phyloP scores from a whole-genome alignment of 108 stramenopile genomes.

The Skeletonema costatum region DNA sequence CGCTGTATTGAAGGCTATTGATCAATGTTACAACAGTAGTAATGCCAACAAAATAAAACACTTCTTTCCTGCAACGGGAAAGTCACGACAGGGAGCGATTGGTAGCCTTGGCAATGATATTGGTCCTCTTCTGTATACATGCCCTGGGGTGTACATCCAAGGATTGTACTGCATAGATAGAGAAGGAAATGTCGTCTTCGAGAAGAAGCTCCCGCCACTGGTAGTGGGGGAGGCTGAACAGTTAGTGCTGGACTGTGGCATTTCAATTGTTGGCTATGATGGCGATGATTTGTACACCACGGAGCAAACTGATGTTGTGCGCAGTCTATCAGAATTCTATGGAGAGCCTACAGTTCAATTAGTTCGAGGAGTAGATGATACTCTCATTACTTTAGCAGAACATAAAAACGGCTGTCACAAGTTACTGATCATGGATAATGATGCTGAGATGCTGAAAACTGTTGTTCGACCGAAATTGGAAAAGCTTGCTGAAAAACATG shows the following conservation, averaged over 20 bases:
- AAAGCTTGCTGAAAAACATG: constrained; percentile 53
- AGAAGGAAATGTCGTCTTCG: constrained; percentile 83
- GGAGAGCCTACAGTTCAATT: constrained; percentile 76
- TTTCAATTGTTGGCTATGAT: constrained; percentile 85
- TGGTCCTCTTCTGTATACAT: constrained; percentile 26
- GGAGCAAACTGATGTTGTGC: constrained; percentile 52
- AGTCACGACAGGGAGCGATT: constrained; percentile 76
- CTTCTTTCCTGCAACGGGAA: constrained; percentile 91
- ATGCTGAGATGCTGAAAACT: constrained; percentile 53
- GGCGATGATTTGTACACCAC: constrained; percentile 82
- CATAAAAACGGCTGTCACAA: constrained; percentile 78
- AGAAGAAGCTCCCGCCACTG: constrained; percentile 60
- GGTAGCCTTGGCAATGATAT: constrained; percentile 55
- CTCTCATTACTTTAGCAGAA: constrained; percentile 26
- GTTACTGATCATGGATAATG: constrained; percentile 77
- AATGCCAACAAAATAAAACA: constrained; percentile 21
- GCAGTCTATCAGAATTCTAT: constrained; percentile 70
- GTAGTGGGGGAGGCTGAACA: constrained; percentile 68
- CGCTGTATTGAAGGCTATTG: constrained; percentile 60
- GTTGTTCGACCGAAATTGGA: constrained; percentile 74
- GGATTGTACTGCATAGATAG: constrained; percentile 86
- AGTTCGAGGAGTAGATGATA: constrained; percentile 10
- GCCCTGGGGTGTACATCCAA: constrained; percentile 64
- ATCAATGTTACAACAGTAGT: constrained; percentile 20
- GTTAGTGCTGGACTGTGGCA: constrained; percentile 56